Evolutionary conservation across 2,329 filamentous ascomycete genomes (phyloP), one percentile per base, ranked within the genome.

Genomic region (Pseudopyrenochaeta lycopersici): DNA sequence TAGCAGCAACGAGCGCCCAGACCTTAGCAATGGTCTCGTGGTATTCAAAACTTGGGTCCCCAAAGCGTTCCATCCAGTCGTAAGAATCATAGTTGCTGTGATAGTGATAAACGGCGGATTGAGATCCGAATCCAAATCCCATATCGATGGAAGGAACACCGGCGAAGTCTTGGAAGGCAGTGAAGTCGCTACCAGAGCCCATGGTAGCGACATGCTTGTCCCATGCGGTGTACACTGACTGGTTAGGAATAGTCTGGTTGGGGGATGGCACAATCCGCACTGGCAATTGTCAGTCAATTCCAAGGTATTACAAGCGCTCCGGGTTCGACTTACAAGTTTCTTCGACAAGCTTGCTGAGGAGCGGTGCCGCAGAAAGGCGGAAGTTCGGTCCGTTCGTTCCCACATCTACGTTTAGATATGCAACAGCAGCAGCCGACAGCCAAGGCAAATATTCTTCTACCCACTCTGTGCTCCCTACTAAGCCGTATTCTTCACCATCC

Each of bases 381-480:
- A 95, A 91, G n/a, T 80, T 52, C 0, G 85, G 83, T 0, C 91
- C 90, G 4, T 80, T 72, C 3, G 88, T 84, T 27, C 88, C 90
- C 5, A 92, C 87, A 64, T 97, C 93, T 50, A 96, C 86, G 73
- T 97, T 96, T 58, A 97, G 76, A 68, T 96, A 96, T 9, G 91
- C 91, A 14, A 97, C 84, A 51, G 88, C 89, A 35, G 89, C 83
- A 3, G 82, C 81, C 2, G 83, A 82, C 11, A 97, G 83, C 92
- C 92, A 96, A 0, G 90, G 89, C 0, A 96, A 77, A 66, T 91
- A 91, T 62, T 97, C 91, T 71, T 97, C 92, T 0, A 97, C 91
- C 92, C 92, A 97, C 71, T 97, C 93, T 0, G 93, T 96, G 47
- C 88, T 92, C 4, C 93, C 93, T 12, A 97, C 76, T 4, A 97